These are phyloP conservation scores for Rhizopogon vinicolor DNA, from an alignment of 768 basidiomycete species.

Conservation along the genomic window DNA sequence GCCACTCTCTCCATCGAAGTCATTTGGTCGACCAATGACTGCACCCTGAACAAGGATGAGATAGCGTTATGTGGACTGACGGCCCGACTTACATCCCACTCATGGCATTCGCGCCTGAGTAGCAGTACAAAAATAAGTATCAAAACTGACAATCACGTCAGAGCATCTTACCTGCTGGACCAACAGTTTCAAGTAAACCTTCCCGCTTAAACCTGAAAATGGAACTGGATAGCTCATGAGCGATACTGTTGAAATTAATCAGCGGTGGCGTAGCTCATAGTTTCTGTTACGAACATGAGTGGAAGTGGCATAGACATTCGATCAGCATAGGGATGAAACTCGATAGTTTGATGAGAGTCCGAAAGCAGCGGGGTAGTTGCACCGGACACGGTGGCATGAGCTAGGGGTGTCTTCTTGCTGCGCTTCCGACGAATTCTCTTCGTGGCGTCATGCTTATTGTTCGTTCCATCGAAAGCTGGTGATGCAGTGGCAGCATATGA, in stretches of 20 bases:
- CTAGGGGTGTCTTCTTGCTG: slow-evolving; percentile 47
- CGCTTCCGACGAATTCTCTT: slow-evolving; percentile 70
- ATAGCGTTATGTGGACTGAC: background rate
- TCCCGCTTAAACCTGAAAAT: slow-evolving; percentile 75
- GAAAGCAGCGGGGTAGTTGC: slow-evolving; percentile 61
- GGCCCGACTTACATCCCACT: slow-evolving; percentile 47
- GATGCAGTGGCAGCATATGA: slow-evolving; percentile 40
- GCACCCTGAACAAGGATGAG: slow-evolving; percentile 43
- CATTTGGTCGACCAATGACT: slow-evolving; percentile 81
- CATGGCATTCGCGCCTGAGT: slow-evolving; percentile 71
- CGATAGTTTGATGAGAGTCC: slow-evolving; percentile 48
- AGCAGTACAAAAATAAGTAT: slow-evolving; percentile 1
- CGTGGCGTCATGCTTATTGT: slow-evolving; percentile 42
- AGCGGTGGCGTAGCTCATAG: background rate
- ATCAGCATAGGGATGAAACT: slow-evolving; percentile 56
- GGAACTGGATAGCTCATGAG: slow-evolving; percentile 69
- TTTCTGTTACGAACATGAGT: slow-evolving; percentile 50
- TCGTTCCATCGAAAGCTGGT: slow-evolving; percentile 23
- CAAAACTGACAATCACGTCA: background rate
- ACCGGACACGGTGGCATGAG: slow-evolving; percentile 18
- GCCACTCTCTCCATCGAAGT: slow-evolving; percentile 88
- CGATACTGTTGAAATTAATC: slow-evolving; percentile 46
- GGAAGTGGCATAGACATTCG: slow-evolving; percentile 75
- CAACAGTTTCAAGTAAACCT: slow-evolving; percentile 83
- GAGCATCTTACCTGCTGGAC: slow-evolving; percentile 65